phyloP scores from a whole-genome alignment of 2,329 filamentous ascomycete species.

The Raffaelea albimanens region DNA sequence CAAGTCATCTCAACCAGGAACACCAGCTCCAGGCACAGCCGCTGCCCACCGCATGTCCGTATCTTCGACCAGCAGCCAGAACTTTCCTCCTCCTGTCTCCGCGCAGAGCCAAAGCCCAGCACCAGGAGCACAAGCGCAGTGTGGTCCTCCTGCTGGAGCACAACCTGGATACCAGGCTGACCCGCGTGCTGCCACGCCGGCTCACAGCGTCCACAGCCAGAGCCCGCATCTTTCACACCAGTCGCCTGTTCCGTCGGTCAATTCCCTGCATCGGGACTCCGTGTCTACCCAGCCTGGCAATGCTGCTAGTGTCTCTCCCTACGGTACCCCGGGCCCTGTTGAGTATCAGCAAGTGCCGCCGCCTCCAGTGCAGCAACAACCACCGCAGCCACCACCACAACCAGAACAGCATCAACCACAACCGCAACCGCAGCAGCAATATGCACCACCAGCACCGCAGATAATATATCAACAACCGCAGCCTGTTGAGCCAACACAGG shows the following conservation, averaged over 20 bases:
- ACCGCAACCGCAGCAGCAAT: too few species aligned
- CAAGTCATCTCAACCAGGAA: background rate
- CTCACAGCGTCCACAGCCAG: constrained; percentile 3
- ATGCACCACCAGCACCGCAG: too few species aligned
- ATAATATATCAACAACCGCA: too few species aligned
- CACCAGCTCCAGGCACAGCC: background rate
- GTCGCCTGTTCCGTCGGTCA: constrained; percentile 5
- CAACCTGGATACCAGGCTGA: background rate
- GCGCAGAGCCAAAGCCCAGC: background rate
- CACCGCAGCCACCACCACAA: background rate
- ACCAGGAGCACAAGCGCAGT: background rate
- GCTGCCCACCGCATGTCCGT: constrained; percentile 6
- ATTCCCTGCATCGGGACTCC: constrained; percentile 7
- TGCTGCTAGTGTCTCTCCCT: background rate
- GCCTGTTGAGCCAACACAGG: too few species aligned
- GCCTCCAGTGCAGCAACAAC: too few species aligned
- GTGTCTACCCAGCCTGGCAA: background rate
- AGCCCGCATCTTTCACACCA: constrained; percentile 6
- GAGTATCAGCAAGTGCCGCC: too few species aligned
- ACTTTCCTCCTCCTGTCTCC: background rate
- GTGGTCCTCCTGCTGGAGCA: too few species aligned
- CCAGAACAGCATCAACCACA: too few species aligned
- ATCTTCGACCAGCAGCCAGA: constrained; percentile 3
- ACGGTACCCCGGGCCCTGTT: background rate
- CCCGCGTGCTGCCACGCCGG: background rate